Evolutionary conservation across 2,329 filamentous ascomycete species (phyloP).

Genomic region (Beauveria australis): DNA sequence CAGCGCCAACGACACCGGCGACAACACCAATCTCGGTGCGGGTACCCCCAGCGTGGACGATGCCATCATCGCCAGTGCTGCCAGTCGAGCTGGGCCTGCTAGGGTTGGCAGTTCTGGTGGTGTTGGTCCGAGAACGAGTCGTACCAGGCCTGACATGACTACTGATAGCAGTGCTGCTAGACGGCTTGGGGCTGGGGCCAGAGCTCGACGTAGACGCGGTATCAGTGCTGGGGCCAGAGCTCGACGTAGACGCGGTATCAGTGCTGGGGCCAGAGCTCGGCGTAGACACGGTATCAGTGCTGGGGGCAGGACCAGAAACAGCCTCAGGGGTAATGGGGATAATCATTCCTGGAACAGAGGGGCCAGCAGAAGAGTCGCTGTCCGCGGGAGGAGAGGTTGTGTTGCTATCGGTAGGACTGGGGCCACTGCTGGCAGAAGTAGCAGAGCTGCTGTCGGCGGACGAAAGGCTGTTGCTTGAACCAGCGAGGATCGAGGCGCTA

Average conservation of each 20-base stretch:
- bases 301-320: not conserved
- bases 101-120: not conserved
- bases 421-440: not conserved
- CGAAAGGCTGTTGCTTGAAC: not conserved
- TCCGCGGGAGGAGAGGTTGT: not conserved
- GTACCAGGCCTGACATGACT: not conserved
- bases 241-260: not conserved
- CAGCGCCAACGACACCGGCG: slow-evolving; percentile 17
- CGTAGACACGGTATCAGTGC: not conserved
- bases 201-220: not conserved
- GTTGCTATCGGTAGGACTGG: too few species aligned
- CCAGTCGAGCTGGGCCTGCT: slow-evolving; percentile 4
- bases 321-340: not conserved
- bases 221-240: not conserved
- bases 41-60: slow-evolving; percentile 13
- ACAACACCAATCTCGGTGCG: slow-evolving; percentile 22
- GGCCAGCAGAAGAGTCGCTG: not conserved
- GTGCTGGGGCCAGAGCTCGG: not conserved
- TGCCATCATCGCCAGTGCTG: not conserved
- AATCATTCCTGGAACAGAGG: not conserved
- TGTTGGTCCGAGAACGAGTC: not conserved
- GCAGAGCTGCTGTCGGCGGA: not conserved
- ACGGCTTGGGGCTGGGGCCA: not conserved
- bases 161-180: not conserved
- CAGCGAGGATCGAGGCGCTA: too few species aligned